phyloP scores from a whole-genome alignment of 345 rosid species.

The Sisymbrium altissimum region DNA sequence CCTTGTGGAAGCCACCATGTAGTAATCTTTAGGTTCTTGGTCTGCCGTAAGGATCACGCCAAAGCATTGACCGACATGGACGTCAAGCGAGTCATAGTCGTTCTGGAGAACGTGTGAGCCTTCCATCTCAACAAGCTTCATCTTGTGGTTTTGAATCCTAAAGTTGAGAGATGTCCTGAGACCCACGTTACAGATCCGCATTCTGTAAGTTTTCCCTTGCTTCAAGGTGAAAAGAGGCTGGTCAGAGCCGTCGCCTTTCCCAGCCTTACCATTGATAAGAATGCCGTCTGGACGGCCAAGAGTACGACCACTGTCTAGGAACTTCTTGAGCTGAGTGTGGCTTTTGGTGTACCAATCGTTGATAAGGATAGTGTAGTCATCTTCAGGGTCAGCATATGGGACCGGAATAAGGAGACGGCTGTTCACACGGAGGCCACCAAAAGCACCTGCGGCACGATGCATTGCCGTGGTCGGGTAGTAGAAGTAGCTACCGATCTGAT shows the following conservation, averaged over 20 bases:
- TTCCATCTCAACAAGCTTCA: slow-evolving; percentile 72
- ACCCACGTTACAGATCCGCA: slow-evolving; percentile 62
- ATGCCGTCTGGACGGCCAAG: slow-evolving; percentile 54
- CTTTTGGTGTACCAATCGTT: slow-evolving; percentile 57
- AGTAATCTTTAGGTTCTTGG: slow-evolving; percentile 57
- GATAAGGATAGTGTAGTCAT: slow-evolving; percentile 59
- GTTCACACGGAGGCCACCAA: slow-evolving; percentile 68
- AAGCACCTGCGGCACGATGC: slow-evolving; percentile 66
- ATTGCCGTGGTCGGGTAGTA: slow-evolving; percentile 50
- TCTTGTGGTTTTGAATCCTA: slow-evolving; percentile 54
- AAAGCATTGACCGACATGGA: slow-evolving; percentile 62
- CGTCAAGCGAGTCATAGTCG: slow-evolving; percentile 56
- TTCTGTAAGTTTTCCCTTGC: slow-evolving; percentile 51
- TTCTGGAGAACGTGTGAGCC: slow-evolving; percentile 71
- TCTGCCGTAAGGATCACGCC: slow-evolving; percentile 44
- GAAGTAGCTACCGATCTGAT: slow-evolving; percentile 75
- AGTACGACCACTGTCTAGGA: slow-evolving; percentile 50
- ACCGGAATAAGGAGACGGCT: slow-evolving; percentile 65
- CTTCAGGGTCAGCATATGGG: slow-evolving; percentile 59
- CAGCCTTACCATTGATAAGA: slow-evolving; percentile 54
- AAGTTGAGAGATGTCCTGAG: slow-evolving; percentile 54
- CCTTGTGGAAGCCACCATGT: slow-evolving; percentile 58
- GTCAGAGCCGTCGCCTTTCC: slow-evolving; percentile 31
- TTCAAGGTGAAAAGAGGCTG: slow-evolving; percentile 56
- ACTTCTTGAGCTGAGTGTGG: slow-evolving; percentile 39